A percentile compares a stretch with the other conserved stretches of the same genome.
Conservation (phyloP, 768 basidiomycete genomes). For the Gloeopeniophorella convolvens region DNA sequence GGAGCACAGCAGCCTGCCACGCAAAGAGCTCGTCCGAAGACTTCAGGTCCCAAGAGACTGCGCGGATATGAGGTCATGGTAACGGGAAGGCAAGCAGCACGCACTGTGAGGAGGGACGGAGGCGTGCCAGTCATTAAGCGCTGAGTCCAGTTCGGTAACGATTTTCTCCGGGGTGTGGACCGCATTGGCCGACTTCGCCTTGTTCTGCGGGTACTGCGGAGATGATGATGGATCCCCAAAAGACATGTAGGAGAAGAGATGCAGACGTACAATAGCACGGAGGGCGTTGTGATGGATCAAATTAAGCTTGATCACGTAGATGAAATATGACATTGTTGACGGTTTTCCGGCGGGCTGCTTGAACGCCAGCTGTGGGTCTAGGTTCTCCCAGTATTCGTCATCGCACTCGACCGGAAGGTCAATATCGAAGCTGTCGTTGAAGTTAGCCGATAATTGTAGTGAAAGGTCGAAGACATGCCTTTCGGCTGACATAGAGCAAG, state of each 20-base stretch:
- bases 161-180: too few relatives aligned
- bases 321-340: constrained; percentile 46
- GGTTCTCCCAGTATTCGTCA: constrained; percentile 20
- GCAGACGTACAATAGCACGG: constrained; percentile 51
- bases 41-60: constrained; percentile 40
- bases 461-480: constrained; percentile 34
- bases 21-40: constrained; percentile 32
- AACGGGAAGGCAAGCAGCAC: background rate
- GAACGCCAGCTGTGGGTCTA: constrained; percentile 31
- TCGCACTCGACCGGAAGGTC: constrained; percentile 19
- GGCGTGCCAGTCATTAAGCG: constrained; percentile 32
- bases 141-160: constrained; percentile 21
- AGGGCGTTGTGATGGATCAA: constrained; percentile 58
- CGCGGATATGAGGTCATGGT: too few relatives aligned
- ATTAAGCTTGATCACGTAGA: constrained; percentile 47
- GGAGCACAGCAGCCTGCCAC: constrained; percentile 34
- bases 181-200: constrained; percentile 5
- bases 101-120: constrained; percentile 33
- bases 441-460: too few relatives aligned
- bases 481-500: constrained; percentile 66
- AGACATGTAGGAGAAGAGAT: too few relatives aligned
- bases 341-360: constrained; percentile 59
- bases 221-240: too few relatives aligned
- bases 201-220: constrained; percentile 22
- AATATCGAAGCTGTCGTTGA: constrained; percentile 25